phyloP scores from a whole-genome alignment of 208 protist species.

The Angomonas deanei region DNA sequence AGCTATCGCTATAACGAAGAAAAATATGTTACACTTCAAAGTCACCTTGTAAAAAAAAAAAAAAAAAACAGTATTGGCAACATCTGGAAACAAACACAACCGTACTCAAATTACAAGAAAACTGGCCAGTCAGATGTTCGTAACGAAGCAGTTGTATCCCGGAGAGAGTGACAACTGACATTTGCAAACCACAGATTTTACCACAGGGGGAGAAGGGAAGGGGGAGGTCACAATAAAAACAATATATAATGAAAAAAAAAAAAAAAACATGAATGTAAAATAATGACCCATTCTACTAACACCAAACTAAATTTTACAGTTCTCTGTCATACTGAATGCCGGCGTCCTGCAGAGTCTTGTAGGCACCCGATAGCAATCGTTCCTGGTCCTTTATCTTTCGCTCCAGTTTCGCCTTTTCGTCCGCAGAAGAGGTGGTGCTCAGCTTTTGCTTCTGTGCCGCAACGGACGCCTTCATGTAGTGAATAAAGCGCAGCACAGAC shows the following conservation, averaged over 20 bases:
- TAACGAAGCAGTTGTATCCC: no score
- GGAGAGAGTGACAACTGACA: slow-evolving; percentile 17
- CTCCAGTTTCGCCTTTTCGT: slow-evolving; percentile 36
- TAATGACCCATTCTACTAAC: background rate
- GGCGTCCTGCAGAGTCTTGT: slow-evolving; percentile 42
- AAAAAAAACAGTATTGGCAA: background rate
- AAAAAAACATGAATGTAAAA: background rate
- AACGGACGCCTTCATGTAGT: slow-evolving; percentile 48
- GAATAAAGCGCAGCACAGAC: slow-evolving; percentile 70
- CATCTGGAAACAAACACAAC: slow-evolving; percentile 13
- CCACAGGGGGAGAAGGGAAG: background rate
- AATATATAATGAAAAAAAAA: slow-evolving; percentile 3
- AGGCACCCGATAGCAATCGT: slow-evolving; percentile 34
- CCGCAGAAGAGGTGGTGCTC: slow-evolving; percentile 26
- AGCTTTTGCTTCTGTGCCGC: slow-evolving; percentile 35
- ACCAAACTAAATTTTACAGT: slow-evolving; percentile 14
- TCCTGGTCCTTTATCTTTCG: slow-evolving; percentile 56
- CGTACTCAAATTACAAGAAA: no score
- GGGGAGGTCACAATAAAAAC: background rate
- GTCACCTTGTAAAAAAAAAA: background rate
- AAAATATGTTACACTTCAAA: no score
- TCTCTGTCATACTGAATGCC: slow-evolving; percentile 19
- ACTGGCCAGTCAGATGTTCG: no score
- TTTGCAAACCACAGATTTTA: background rate
- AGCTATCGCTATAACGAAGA: background rate